phyloP scores from a whole-genome alignment of 805 yeast species.

The Crinitomyces ghanaensis region DNA sequence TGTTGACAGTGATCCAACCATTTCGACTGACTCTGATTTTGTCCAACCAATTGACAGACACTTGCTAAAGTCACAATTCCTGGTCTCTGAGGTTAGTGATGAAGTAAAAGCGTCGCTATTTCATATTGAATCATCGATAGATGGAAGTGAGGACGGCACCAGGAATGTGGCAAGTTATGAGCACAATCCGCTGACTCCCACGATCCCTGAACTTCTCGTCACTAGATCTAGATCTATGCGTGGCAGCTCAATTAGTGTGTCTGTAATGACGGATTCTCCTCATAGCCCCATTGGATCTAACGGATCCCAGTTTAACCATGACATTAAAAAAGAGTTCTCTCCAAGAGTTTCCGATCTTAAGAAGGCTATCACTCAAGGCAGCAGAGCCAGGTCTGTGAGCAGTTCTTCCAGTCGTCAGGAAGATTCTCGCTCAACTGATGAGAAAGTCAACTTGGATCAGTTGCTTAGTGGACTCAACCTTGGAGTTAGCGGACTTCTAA shows the following conservation, averaged over 20 bases:
- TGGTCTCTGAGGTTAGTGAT: constrained; percentile 3
- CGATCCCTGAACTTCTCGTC: constrained; percentile 6
- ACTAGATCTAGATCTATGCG: constrained; percentile 11
- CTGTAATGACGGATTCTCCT: background rate
- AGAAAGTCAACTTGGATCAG: too few relatives aligned
- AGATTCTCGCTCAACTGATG: too few relatives aligned
- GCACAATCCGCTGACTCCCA: too few relatives aligned
- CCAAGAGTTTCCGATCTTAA: constrained; percentile 14
- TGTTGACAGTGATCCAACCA: constrained; percentile 2
- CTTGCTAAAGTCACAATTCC: background rate
- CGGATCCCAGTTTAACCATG: too few relatives aligned
- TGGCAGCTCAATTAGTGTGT: background rate
- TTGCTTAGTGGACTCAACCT: too few relatives aligned
- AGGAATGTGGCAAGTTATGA: too few relatives aligned
- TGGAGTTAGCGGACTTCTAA: too few relatives aligned
- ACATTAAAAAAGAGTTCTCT: constrained; percentile 10
- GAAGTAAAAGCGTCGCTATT: constrained; percentile 7
- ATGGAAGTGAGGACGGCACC: constrained; percentile 3
- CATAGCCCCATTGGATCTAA: background rate
- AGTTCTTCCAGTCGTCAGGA: too few relatives aligned
- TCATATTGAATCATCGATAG: constrained; percentile 2
- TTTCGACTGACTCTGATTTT: constrained; percentile 2
- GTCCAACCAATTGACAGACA: constrained; percentile 3
- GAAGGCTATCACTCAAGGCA: too few relatives aligned
- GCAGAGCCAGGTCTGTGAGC: too few relatives aligned